Percentiles rank a stretch among this genome's conserved stretches.
Evolutionary conservation across 345 rosid genomes (phyloP).

Genomic region (Leavenworthia alabamica): DNA sequence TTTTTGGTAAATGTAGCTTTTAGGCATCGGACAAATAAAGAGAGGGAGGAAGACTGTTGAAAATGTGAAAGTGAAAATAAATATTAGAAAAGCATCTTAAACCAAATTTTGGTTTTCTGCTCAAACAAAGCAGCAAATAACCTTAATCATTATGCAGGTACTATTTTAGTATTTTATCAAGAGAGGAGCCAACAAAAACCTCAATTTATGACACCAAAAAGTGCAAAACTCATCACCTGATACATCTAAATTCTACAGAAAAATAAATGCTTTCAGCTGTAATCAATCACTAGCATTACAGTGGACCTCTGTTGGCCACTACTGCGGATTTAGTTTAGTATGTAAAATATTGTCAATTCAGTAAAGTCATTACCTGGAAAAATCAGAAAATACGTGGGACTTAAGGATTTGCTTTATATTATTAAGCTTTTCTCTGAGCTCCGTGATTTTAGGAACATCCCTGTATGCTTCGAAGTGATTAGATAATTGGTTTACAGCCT

Average conservation of each 20-base stretch:
- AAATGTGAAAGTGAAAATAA: neutral
- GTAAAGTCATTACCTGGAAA: constrained; percentile 61
- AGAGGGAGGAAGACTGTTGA: neutral
- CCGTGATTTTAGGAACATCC: constrained; percentile 94
- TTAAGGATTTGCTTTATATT: constrained; percentile 91
- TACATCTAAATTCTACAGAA: neutral
- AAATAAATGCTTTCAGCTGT: neutral
- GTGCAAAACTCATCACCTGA: neutral
- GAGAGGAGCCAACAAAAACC: neutral
- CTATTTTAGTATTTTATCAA: constrained; percentile 3
- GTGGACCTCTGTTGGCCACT: neutral
- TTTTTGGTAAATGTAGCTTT: neutral
- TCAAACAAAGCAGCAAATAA: no score
- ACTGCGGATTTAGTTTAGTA: neutral
- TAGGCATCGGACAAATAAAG: neutral
- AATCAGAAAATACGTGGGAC: constrained; percentile 93
- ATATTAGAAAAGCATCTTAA: no score
- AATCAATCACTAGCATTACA: constrained; percentile 8
- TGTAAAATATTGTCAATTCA: neutral
- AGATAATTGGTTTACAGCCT: constrained; percentile 97
- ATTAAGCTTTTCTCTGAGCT: constrained; percentile 91
- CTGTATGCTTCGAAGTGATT: constrained; percentile 97
- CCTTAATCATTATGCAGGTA: neutral
- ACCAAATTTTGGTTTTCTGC: no score
- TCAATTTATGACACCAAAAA: neutral